A percentile compares a stretch with the other conserved stretches of the same genome.
phyloP scores from a whole-genome alignment of 2,329 filamentous ascomycete species.

The Penicillium psychrosexuale region DNA sequence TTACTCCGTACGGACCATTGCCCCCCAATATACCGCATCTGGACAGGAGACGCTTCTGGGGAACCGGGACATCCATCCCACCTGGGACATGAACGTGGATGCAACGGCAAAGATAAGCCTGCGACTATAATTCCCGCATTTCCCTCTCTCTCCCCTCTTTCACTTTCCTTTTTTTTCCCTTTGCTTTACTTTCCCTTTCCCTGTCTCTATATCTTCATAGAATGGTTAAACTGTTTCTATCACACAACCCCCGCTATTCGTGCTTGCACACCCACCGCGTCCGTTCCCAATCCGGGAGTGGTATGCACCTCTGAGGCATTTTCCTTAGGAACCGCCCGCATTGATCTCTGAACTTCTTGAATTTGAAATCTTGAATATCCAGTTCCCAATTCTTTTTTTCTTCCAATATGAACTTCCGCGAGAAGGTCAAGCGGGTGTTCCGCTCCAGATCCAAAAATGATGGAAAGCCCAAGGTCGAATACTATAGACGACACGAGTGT shows the following conservation, averaged over 20 bases:
- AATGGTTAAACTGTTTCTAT: slow-evolving; percentile 27
- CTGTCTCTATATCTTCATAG: slow-evolving; percentile 12
- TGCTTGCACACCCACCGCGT: slow-evolving; percentile 35
- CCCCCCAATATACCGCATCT: slow-evolving; percentile 15
- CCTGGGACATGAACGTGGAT: not conserved
- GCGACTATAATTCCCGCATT: slow-evolving; percentile 1
- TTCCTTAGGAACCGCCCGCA: slow-evolving; percentile 13
- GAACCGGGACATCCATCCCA: not conserved
- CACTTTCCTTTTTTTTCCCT: not conserved
- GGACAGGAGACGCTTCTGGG: slow-evolving; percentile 15
- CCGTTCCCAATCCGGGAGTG: slow-evolving; percentile 31
- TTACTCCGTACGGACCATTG: not conserved
- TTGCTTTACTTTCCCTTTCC: not conserved
- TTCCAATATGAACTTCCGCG: slow-evolving; percentile 38
- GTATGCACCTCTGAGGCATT: slow-evolving; percentile 28
- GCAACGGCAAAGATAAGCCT: too few relatives aligned
- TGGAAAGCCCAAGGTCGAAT: slow-evolving; percentile 44
- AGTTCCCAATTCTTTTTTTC: slow-evolving; percentile 3
- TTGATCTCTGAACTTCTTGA: slow-evolving; percentile 9
- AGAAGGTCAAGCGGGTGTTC: slow-evolving; percentile 38
- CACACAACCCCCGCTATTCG: slow-evolving; percentile 22
- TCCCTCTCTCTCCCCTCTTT: slow-evolving; percentile 5
- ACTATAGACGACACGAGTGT: slow-evolving; percentile 48
- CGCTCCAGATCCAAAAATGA: slow-evolving; percentile 23
- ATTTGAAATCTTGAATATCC: slow-evolving; percentile 4